Evolutionary conservation across 2,329 filamentous ascomycete species (phyloP).

Genomic region (Nigrospora osmanthi): DNA sequence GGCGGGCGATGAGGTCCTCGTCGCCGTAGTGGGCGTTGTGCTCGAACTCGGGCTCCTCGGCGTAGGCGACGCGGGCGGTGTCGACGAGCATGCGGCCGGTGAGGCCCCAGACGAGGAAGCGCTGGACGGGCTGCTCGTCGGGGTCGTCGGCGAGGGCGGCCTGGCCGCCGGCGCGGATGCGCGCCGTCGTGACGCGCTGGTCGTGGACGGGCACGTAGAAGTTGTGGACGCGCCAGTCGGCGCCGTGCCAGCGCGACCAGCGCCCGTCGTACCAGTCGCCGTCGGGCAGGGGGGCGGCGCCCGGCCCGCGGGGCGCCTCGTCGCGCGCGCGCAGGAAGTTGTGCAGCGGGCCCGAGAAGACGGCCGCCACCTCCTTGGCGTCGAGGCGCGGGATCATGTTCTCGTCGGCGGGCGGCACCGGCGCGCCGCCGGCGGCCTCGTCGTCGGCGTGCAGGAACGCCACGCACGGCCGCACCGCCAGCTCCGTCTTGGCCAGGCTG

Average conservation of each 20-base stretch:
- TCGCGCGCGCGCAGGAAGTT: slow-evolving; percentile 65
- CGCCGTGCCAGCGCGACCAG: slow-evolving; percentile 74
- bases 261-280: slow-evolving; percentile 77
- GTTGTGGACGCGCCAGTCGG: slow-evolving; percentile 80
- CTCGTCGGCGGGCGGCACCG: slow-evolving; percentile 50
- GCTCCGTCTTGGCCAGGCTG: slow-evolving; percentile 63
- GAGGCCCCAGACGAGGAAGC: slow-evolving; percentile 92
- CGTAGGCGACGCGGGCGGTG: slow-evolving; percentile 77
- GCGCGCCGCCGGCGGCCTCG: slow-evolving; percentile 15
- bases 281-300: slow-evolving; percentile 27
- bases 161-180: slow-evolving; percentile 15
- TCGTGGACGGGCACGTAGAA: slow-evolving; percentile 79
- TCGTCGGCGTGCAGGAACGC: slow-evolving; percentile 65
- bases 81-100: slow-evolving; percentile 87
- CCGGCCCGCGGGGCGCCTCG: slow-evolving; percentile 34
- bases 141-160: slow-evolving; percentile 14
- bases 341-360: slow-evolving; percentile 84
- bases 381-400: slow-evolving; percentile 74
- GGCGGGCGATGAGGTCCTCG: slow-evolving; percentile 37
- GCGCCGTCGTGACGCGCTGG: slow-evolving; percentile 59
- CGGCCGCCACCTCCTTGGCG: slow-evolving; percentile 84
- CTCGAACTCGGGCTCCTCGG: slow-evolving; percentile 76
- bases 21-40: slow-evolving; percentile 48
- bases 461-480: slow-evolving; percentile 69
- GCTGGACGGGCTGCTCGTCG: slow-evolving; percentile 30